Percentiles rank a stretch among this genome's conserved stretches.
Conservation (phyloP, 345 rosid species). For the Hirschfeldia incana region DNA sequence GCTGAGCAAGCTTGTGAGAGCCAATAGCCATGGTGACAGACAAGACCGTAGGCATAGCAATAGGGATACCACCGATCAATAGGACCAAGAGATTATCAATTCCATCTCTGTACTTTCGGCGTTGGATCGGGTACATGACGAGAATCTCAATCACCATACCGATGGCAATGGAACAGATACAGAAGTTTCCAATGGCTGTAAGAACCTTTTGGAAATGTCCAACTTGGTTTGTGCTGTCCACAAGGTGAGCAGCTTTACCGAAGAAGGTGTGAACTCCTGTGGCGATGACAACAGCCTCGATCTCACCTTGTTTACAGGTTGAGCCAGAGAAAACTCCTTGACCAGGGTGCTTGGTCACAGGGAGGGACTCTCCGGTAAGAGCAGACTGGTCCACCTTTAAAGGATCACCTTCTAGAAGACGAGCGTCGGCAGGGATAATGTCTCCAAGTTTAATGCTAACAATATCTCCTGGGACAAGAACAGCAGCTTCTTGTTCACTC, state of each 20-base stretch:
- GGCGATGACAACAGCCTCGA: slow-evolving; percentile 85
- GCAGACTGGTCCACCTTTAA: slow-evolving; percentile 87
- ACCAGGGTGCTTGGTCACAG: slow-evolving; percentile 80
- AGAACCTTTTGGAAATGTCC: slow-evolving; percentile 90
- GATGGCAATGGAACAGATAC: slow-evolving; percentile 80
- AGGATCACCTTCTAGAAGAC: slow-evolving; percentile 92
- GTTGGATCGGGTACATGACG: slow-evolving; percentile 86
- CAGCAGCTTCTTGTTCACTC: slow-evolving; percentile 74
- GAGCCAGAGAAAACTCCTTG: slow-evolving; percentile 87
- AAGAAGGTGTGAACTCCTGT: slow-evolving; percentile 92
- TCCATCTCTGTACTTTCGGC: slow-evolving; percentile 76
- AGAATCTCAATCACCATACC: slow-evolving; percentile 80
- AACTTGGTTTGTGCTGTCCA: slow-evolving; percentile 65
- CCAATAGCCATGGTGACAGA: slow-evolving; percentile 94
- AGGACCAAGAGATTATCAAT: slow-evolving; percentile 80
- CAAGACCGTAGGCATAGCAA: slow-evolving; percentile 96
- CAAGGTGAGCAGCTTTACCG: slow-evolving; percentile 76
- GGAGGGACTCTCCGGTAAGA: slow-evolving; percentile 89
- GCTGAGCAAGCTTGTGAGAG: slow-evolving; percentile 76
- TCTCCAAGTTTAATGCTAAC: slow-evolving; percentile 88
- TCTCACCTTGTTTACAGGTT: slow-evolving; percentile 91
- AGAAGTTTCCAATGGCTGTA: slow-evolving; percentile 85
- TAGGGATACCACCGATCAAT: slow-evolving; percentile 90
- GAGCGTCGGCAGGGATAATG: slow-evolving; percentile 91
- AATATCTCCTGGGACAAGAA: slow-evolving; percentile 87